phyloP scores from a whole-genome alignment of 495 filamentous ascomycete species.

The Penicillium argentinense region DNA sequence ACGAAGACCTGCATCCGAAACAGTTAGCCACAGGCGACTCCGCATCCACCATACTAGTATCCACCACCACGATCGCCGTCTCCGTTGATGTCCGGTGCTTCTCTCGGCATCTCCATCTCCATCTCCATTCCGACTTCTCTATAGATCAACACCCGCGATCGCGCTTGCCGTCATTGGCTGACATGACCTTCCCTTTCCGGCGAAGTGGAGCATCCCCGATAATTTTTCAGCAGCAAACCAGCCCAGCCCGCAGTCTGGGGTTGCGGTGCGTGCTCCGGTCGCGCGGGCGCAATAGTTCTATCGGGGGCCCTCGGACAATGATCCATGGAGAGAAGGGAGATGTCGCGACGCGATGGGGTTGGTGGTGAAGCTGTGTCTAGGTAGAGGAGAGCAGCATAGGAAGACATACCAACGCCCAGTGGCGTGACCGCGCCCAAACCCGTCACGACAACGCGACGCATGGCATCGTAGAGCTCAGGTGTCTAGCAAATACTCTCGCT shows the following conservation, averaged over 20 bases:
- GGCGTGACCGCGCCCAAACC: slow-evolving; percentile 92
- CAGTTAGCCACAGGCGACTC: slow-evolving; percentile 1
- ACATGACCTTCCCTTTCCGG: slow-evolving; percentile 29
- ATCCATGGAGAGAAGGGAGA: no score
- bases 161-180: slow-evolving; percentile 26
- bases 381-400: no score
- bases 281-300: not conserved
- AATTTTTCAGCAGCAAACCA: slow-evolving; percentile 2
- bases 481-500: not conserved
- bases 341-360: no score
- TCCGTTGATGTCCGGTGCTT: no score
- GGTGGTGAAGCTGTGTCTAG: no score
- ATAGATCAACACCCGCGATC: not conserved
- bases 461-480: slow-evolving; percentile 39
- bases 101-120: no score
- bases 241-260: slow-evolving; percentile 16
- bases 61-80: not conserved
- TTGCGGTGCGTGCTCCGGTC: not conserved
- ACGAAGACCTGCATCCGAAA: slow-evolving; percentile 55
- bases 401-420: slow-evolving; percentile 69
- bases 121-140: not conserved
- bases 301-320: no score
- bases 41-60: not conserved
- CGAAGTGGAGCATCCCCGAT: slow-evolving; percentile 18
- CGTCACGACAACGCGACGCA: slow-evolving; percentile 95